These are phyloP conservation scores for Annulohypoxylon moriforme DNA, from an alignment of 495 filamentous ascomycete genomes.

Conservation along the genomic window DNA sequence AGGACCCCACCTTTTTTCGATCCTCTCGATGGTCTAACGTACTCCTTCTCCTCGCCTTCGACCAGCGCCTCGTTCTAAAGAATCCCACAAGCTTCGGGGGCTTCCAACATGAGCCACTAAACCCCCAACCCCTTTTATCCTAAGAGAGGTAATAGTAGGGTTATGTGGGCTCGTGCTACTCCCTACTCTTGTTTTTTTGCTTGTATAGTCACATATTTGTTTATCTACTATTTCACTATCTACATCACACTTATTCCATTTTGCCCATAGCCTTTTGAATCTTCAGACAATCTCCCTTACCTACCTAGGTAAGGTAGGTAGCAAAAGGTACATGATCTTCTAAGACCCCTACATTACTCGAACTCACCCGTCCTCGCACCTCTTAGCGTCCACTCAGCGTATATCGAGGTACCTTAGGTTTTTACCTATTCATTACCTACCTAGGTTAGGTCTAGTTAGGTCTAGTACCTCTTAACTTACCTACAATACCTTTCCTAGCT, in stretches of 20 bases:
- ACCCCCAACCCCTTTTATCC: not conserved
- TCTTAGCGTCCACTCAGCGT: not conserved
- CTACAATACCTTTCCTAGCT: slow-evolving; percentile 6
- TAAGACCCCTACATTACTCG: slow-evolving; percentile 34
- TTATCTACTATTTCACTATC: not conserved
- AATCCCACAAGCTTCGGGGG: slow-evolving; percentile 24
- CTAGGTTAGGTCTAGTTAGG: slow-evolving; percentile 16
- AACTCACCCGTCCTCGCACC: slow-evolving; percentile 4
- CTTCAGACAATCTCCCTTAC: slow-evolving; percentile 1
- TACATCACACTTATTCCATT: not conserved
- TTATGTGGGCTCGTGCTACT: slow-evolving; percentile 22
- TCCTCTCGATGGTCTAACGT: slow-evolving; percentile 40
- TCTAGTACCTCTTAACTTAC: slow-evolving; percentile 14
- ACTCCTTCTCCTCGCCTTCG: slow-evolving; percentile 27
- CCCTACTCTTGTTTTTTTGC: not conserved
- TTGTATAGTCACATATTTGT: slow-evolving; percentile 9
- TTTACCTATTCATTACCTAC: slow-evolving; percentile 14
- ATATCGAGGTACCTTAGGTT: slow-evolving; percentile 8
- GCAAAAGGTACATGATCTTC: slow-evolving; percentile 23
- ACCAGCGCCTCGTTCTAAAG: slow-evolving; percentile 23
- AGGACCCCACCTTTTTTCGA: slow-evolving; percentile 38
- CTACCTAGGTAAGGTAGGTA: slow-evolving; percentile 2
- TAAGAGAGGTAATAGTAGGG: slow-evolving; percentile 12
- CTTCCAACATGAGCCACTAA: slow-evolving; percentile 30
- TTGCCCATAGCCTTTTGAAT: not conserved